These are phyloP conservation scores for Globisporangium alternatum DNA, from an alignment of 352 stramenopile genomes.

Conservation along the genomic window DNA sequence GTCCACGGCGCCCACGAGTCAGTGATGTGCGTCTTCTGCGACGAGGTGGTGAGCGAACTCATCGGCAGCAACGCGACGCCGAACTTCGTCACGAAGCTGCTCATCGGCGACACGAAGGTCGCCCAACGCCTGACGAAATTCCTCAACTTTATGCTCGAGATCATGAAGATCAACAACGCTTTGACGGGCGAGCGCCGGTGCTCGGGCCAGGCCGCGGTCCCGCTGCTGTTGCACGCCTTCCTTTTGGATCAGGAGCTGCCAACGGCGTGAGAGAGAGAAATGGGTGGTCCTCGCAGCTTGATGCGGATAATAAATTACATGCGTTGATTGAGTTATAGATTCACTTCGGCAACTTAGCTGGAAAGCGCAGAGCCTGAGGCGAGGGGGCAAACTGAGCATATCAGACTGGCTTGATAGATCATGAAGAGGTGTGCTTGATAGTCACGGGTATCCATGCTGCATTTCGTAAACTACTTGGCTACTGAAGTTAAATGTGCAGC, in stretches of 20 bases:
- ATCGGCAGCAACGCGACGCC: not conserved
- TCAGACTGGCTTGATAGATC: too few relatives aligned
- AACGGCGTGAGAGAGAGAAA: too few relatives aligned
- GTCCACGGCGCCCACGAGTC: not conserved
- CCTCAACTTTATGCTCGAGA: constrained; percentile 1
- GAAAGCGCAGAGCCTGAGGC: too few relatives aligned
- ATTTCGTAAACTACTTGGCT: not conserved
- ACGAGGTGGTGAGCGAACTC: not conserved
- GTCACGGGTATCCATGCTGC: too few relatives aligned
- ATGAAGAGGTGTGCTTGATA: too few relatives aligned
- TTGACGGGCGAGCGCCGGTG: not conserved
- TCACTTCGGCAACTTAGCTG: too few relatives aligned
- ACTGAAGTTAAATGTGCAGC: not conserved
- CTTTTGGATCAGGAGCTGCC: not conserved
- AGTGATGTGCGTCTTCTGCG: not conserved
- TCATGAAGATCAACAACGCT: not conserved
- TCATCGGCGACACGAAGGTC: constrained; percentile 2
- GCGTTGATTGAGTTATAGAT: too few relatives aligned
- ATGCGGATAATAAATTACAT: too few relatives aligned
- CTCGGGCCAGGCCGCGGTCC: not conserved
- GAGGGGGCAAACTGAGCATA: too few relatives aligned
- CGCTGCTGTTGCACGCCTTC: not conserved
- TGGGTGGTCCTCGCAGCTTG: too few relatives aligned
- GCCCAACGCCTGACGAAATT: not conserved
- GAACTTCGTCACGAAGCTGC: not conserved